Evolutionary conservation across 2,329 filamentous ascomycete species (phyloP).

Genomic region (Aspergillus tanneri): DNA sequence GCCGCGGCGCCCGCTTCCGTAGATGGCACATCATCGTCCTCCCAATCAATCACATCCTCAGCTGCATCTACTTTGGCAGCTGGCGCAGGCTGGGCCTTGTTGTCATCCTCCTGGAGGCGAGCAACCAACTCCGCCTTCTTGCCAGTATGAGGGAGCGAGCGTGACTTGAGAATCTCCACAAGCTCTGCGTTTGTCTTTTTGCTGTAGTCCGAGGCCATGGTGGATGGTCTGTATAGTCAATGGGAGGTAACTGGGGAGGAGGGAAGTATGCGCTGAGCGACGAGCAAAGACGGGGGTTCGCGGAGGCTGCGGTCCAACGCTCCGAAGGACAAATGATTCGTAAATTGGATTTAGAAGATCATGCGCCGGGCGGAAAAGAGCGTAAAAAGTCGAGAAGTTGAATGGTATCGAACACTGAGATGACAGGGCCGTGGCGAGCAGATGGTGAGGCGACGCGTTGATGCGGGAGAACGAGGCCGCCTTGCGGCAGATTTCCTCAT

Average conservation of each 20-base stretch:
- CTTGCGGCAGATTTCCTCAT: conserved; percentile 2
- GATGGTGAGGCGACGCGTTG: background rate
- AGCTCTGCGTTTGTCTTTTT: conserved; percentile 53
- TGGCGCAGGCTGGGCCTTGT: conserved; percentile 20
- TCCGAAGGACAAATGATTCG: background rate
- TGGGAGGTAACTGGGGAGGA: conserved; percentile 1
- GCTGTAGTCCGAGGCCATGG: conserved; percentile 47
- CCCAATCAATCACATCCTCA: conserved; percentile 49
- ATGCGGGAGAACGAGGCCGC: background rate
- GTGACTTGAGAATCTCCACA: conserved; percentile 50
- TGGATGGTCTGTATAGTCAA: conserved; percentile 7
- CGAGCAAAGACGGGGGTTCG: background rate
- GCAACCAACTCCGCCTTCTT: conserved; percentile 53
- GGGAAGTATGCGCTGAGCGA: conserved; percentile 3
- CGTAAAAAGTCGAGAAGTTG: background rate
- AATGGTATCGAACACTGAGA: background rate
- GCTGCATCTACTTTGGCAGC: conserved; percentile 23
- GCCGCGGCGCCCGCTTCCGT: conserved; percentile 34
- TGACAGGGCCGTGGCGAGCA: no score
- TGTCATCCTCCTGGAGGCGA: conserved; percentile 47
- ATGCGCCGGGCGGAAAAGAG: background rate
- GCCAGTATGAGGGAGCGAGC: conserved; percentile 48
- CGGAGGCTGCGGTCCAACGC: background rate
- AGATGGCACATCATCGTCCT: conserved; percentile 41
- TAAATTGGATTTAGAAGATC: background rate